phyloP scores from a whole-genome alignment of 805 yeast genomes.

The Ogataea salicorniae region DNA sequence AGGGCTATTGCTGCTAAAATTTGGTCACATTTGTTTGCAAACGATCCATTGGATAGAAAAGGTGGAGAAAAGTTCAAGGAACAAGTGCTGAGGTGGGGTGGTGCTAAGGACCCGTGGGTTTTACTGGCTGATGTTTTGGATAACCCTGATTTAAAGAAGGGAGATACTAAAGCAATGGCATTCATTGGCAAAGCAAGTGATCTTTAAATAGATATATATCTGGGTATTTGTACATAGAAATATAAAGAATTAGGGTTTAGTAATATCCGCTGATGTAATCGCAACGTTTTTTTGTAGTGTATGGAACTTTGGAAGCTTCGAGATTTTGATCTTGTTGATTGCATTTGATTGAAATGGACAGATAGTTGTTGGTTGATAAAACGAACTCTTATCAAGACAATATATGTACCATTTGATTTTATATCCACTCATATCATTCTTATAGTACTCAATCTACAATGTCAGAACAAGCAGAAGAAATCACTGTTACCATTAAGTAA shows the following conservation, averaged over 20 bases:
- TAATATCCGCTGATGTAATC: too few relatives aligned
- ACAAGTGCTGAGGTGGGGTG: constrained; percentile 86
- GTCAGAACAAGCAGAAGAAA: constrained; percentile 21
- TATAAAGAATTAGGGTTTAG: too few relatives aligned
- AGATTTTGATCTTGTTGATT: too few relatives aligned
- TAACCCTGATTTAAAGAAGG: constrained; percentile 51
- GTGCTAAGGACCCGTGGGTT: constrained; percentile 83
- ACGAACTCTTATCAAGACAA: too few relatives aligned
- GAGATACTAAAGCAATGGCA: constrained; percentile 70
- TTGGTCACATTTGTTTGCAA: constrained; percentile 67
- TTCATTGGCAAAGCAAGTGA: constrained; percentile 34
- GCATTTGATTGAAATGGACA: neutral
- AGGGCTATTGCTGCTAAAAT: constrained; percentile 86
- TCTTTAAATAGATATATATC: neutral
- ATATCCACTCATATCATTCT: neutral
- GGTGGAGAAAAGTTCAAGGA: constrained; percentile 75
- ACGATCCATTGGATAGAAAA: constrained; percentile 62
- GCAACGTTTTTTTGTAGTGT: too few relatives aligned
- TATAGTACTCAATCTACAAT: neutral
- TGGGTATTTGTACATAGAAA: neutral
- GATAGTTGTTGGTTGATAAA: neutral
- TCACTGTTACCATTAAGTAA: constrained; percentile 29
- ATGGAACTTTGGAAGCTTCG: too few relatives aligned
- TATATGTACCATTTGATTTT: neutral
- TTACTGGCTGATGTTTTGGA: constrained; percentile 78